These are phyloP conservation scores for Tephrocybe sp. DNA, from an alignment of 768 basidiomycete genomes.

Conservation along the genomic window DNA sequence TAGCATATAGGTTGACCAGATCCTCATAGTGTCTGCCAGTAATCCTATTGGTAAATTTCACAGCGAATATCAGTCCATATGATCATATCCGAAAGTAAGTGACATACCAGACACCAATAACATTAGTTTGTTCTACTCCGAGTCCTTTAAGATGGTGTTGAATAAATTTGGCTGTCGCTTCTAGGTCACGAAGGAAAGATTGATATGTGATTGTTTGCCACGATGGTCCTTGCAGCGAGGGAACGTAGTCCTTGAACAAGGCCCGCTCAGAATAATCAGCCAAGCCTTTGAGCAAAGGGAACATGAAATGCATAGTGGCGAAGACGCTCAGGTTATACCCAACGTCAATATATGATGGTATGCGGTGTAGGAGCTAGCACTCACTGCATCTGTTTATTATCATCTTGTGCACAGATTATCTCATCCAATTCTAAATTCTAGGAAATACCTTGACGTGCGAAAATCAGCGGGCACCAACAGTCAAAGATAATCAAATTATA, in stretches of 20 bases:
- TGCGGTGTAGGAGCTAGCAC: too few relatives aligned
- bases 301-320: constrained; percentile 3
- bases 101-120: constrained; percentile 10
- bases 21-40: background rate
- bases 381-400: too few relatives aligned
- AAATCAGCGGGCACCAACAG: too few relatives aligned
- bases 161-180: background rate
- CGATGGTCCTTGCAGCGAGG: background rate
- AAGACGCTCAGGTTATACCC: too few relatives aligned
- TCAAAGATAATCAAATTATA: too few relatives aligned
- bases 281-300: background rate
- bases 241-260: constrained; percentile 7
- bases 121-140: constrained; percentile 1
- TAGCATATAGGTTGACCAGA: background rate
- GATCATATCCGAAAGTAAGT: too few relatives aligned
- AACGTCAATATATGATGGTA: too few relatives aligned
- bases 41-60: background rate
- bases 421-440: too few relatives aligned
- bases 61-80: too few relatives aligned
- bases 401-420: too few relatives aligned
- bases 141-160: constrained; percentile 1
- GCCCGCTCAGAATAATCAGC: background rate
- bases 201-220: constrained; percentile 10
- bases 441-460: too few relatives aligned
- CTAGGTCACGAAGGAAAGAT: background rate